Percentiles rank a stretch among this genome's conserved stretches.
Evolutionary conservation across 345 rosid species (phyloP).

Genomic region (Cardamine chenopodiifolia): DNA sequence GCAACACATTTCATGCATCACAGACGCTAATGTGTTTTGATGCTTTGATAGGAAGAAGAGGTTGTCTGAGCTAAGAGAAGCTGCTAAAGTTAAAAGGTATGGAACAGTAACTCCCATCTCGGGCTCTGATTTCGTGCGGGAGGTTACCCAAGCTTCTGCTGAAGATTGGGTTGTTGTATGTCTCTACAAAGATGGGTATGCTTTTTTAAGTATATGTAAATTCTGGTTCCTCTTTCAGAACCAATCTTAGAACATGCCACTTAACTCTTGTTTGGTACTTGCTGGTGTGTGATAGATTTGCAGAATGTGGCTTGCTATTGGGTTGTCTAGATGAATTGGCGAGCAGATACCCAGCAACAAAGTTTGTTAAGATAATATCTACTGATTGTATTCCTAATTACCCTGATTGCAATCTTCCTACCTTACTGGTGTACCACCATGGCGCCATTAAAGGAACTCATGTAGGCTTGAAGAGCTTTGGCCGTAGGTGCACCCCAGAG

Average conservation of each 20-base stretch:
- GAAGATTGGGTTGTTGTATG: conserved; percentile 95
- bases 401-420: conserved; percentile 89
- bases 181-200: conserved; percentile 95
- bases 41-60: conserved; percentile 79
- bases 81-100: conserved; percentile 58
- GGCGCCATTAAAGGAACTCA: conserved; percentile 87
- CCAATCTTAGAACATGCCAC: not conserved
- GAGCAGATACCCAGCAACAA: conserved; percentile 79
- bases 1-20: not conserved
- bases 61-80: conserved; percentile 79
- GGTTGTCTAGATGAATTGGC: conserved; percentile 85
- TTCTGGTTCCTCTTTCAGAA: not conserved
- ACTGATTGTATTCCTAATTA: conserved; percentile 96
- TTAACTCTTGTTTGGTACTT: conserved; percentile 1
- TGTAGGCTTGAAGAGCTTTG: conserved; percentile 80
- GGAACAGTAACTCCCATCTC: conserved; percentile 91
- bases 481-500: conserved; percentile 92
- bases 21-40: conserved; percentile 1
- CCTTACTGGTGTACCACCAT: conserved; percentile 81
- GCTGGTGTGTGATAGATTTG: conserved; percentile 47
- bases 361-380: conserved; percentile 93
- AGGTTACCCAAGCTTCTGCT: conserved; percentile 89
- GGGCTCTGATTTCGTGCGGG: conserved; percentile 84
- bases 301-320: conserved; percentile 76
- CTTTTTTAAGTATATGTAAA: not conserved